These are phyloP conservation scores for Nitzschia inconspicua DNA, from an alignment of 108 stramenopile genomes.

Conservation along the genomic window DNA sequence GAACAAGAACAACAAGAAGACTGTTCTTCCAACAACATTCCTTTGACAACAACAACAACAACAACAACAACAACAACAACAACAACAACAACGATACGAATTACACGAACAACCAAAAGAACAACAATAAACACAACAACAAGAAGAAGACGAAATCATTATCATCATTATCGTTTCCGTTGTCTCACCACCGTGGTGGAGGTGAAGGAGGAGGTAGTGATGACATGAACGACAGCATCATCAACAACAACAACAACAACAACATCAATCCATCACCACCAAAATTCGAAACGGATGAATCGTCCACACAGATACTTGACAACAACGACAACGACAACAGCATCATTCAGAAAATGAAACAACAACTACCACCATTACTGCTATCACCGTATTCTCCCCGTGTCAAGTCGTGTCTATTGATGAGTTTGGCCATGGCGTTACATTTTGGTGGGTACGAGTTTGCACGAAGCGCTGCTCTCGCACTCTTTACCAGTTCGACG, in stretches of 20 bases:
- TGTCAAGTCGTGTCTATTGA: conserved; percentile 33
- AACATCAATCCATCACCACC: neutral
- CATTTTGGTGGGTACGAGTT: conserved; percentile 86
- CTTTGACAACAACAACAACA: neutral
- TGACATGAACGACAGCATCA: neutral
- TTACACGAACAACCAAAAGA: neutral
- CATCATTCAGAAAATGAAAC: neutral
- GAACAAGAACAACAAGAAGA: neutral
- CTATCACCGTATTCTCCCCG: conserved; percentile 1
- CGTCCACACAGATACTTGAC: neutral
- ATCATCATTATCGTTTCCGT: too few species aligned
- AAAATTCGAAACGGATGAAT: neutral
- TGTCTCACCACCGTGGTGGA: too few species aligned
- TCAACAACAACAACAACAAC: neutral
- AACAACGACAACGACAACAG: neutral
- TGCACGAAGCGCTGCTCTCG: conserved; percentile 63
- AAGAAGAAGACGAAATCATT: neutral
- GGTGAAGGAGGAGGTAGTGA: neutral
- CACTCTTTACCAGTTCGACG: conserved; percentile 68
- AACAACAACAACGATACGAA: neutral
- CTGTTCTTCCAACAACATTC: neutral
- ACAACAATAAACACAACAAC: neutral
- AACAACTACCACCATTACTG: neutral
- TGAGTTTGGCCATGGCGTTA: conserved; percentile 63
- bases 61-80: neutral